Evolutionary conservation across 371 early-diverging fungal genomes (phyloP).

Genomic region (Nematocida parisii): DNA sequence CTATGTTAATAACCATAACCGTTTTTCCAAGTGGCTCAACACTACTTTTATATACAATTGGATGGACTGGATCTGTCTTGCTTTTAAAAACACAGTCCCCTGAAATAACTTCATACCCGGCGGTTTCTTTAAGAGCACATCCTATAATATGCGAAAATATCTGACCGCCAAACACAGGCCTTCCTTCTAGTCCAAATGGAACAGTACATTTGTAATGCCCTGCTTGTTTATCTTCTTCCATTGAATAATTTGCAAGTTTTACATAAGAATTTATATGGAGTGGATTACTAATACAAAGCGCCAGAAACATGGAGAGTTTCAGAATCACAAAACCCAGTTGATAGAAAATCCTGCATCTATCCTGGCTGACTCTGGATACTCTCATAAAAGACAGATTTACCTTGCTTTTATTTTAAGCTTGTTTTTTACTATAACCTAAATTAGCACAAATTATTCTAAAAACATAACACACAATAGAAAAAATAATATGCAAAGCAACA

Average conservation of each 20-base stretch:
- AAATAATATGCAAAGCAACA: no score
- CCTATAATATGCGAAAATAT: conserved; percentile 27
- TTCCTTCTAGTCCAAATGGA: conserved; percentile 5
- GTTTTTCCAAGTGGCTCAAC: conserved; percentile 5
- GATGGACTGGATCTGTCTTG: conserved; percentile 6
- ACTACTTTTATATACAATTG: conserved; percentile 14
- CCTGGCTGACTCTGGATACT: no score
- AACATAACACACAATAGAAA: no score
- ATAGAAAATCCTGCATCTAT: no score
- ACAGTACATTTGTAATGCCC: neutral
- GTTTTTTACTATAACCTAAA: no score
- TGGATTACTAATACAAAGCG: neutral
- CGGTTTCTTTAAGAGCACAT: conserved; percentile 15
- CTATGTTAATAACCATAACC: neutral
- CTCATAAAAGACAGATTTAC: no score
- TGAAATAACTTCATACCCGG: conserved; percentile 5
- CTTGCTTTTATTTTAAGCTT: no score
- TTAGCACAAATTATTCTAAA: no score
- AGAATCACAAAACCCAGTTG: neutral
- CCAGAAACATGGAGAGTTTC: conserved; percentile 14
- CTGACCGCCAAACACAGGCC: conserved; percentile 19
- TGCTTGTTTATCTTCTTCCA: neutral
- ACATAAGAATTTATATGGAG: neutral
- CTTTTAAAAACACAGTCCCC: conserved; percentile 4
- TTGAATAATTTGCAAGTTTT: conserved; percentile 20